Evolutionary conservation across 1,284 basidiomycete genomes (phyloP).

Genomic region (Testicularia cyperi): DNA sequence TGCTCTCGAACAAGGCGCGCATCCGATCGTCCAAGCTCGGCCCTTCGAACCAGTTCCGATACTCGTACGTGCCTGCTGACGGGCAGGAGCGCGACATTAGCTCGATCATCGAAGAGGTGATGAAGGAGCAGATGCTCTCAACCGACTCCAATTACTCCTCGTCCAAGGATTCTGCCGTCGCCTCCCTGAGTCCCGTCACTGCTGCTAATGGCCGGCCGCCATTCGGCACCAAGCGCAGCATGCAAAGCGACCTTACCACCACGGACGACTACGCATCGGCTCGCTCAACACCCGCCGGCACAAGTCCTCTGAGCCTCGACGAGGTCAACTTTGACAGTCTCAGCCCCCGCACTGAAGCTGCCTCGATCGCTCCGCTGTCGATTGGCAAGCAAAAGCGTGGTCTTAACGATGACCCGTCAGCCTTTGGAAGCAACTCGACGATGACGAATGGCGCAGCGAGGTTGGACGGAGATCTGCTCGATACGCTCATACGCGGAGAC

Average conservation of each 20-base stretch:
- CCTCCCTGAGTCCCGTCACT: conserved; percentile 3
- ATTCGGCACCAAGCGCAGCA: conserved; percentile 19
- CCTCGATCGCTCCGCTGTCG: conserved; percentile 9
- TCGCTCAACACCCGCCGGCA: conserved; percentile 11
- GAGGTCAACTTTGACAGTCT: conserved; percentile 31
- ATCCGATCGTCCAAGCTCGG: conserved; percentile 76
- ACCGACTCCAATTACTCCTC: conserved; percentile 2
- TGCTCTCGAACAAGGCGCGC: conserved; percentile 77
- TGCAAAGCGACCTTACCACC: conserved; percentile 33
- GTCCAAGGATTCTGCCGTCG: background rate
- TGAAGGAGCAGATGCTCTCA: conserved; percentile 35
- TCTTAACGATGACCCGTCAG: no score
- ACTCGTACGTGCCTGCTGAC: conserved; percentile 87
- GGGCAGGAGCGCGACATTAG: conserved; percentile 82
- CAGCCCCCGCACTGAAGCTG: conserved; percentile 1
- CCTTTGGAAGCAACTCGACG: no score
- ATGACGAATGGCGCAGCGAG: no score
- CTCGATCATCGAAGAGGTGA: conserved; percentile 81
- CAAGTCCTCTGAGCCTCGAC: conserved; percentile 36
- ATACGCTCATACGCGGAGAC: conserved; percentile 18
- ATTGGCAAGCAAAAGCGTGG: conserved; percentile 5
- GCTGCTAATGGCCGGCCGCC: conserved; percentile 10
- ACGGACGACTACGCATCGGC: conserved; percentile 40
- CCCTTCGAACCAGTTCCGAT: conserved; percentile 72
- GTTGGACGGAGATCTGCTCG: conserved; percentile 34